Percentiles rank a stretch among this genome's conserved stretches.
phyloP scores from a whole-genome alignment of 2,329 filamentous ascomycete genomes.

The Cladobotryum mycophilum region DNA sequence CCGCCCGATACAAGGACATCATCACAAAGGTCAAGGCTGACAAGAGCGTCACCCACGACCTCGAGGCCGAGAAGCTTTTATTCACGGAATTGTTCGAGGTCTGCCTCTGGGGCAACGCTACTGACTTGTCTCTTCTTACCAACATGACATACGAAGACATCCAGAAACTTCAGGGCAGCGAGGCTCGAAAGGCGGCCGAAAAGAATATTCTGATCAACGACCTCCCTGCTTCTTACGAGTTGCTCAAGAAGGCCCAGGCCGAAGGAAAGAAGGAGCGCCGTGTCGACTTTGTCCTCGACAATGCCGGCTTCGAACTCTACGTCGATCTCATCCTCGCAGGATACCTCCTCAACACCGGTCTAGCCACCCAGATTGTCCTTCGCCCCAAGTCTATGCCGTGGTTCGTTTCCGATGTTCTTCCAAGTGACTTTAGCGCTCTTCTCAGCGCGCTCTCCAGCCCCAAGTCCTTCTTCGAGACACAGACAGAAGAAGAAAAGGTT shows the following conservation, averaged over 20 bases:
- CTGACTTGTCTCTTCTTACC: slow-evolving; percentile 84
- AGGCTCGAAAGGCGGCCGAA: slow-evolving; percentile 79
- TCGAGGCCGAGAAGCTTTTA: slow-evolving; percentile 66
- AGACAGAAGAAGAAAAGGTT: slow-evolving; percentile 59
- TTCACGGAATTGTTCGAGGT: slow-evolving; percentile 95
- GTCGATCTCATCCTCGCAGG: slow-evolving; percentile 90
- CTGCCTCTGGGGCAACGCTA: slow-evolving; percentile 95
- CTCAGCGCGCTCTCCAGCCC: slow-evolving; percentile 74
- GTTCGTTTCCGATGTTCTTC: slow-evolving; percentile 95
- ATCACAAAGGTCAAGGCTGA: slow-evolving; percentile 56
- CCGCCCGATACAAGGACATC: slow-evolving; percentile 69
- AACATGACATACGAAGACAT: slow-evolving; percentile 92
- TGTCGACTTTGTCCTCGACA: slow-evolving; percentile 93
- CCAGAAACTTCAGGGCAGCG: slow-evolving; percentile 86
- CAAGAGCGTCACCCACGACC: slow-evolving; percentile 48
- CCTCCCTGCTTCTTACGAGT: slow-evolving; percentile 63
- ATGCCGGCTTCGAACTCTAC: slow-evolving; percentile 94
- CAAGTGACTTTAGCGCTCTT: slow-evolving; percentile 76
- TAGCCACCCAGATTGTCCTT: slow-evolving; percentile 81
- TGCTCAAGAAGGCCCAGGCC: slow-evolving; percentile 58
- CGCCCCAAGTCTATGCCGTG: slow-evolving; percentile 94
- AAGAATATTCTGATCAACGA: slow-evolving; percentile 92
- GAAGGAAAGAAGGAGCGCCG: slow-evolving; percentile 61
- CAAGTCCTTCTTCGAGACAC: slow-evolving; percentile 69
- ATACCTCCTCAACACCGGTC: slow-evolving; percentile 75